Percentiles rank a stretch among this genome's conserved stretches.
These are phyloP conservation scores for Ceratocystis alfenasii DNA, from an alignment of 2,329 filamentous ascomycete genomes.

Conservation along the genomic window DNA sequence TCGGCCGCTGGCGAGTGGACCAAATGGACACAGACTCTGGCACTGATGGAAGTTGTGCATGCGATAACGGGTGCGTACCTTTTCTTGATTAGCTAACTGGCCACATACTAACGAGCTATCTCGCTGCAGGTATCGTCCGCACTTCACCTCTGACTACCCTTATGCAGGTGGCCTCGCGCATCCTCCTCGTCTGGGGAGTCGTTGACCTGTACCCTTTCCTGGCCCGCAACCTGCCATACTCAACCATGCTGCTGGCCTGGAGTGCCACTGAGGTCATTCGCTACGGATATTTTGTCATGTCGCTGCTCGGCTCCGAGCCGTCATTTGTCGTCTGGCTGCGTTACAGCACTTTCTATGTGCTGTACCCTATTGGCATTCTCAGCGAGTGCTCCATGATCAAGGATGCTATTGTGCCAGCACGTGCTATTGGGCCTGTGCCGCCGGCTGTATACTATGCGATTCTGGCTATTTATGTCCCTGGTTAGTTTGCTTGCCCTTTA, in stretches of 20 bases:
- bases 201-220: constrained; percentile 60
- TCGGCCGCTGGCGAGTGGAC: constrained; percentile 52
- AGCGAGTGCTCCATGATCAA: constrained; percentile 79
- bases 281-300: constrained; percentile 80
- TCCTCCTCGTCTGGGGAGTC: constrained; percentile 81
- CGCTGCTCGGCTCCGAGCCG: constrained; percentile 52
- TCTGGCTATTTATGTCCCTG: constrained; percentile 66
- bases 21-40: constrained; percentile 72
- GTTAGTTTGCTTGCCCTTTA: constrained; percentile 36
- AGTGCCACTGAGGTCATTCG: constrained; percentile 82
- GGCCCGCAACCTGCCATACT: constrained; percentile 51
- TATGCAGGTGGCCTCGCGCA: constrained; percentile 80
- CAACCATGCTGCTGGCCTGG: constrained; percentile 77
- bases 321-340: constrained; percentile 62
- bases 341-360: constrained; percentile 84
- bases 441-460: constrained; percentile 52
- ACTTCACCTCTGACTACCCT: constrained; percentile 72
- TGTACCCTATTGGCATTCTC: constrained; percentile 84
- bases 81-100: background rate
- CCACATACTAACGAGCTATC: constrained; percentile 1
- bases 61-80: constrained; percentile 53
- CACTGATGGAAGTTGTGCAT: constrained; percentile 73
- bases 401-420: constrained; percentile 50
- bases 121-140: constrained; percentile 61
- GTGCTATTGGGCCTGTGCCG: constrained; percentile 36